Base-by-base conservation (phyloP, 169 alveolate species). In the Perkinsus chesapeaki region DNA sequence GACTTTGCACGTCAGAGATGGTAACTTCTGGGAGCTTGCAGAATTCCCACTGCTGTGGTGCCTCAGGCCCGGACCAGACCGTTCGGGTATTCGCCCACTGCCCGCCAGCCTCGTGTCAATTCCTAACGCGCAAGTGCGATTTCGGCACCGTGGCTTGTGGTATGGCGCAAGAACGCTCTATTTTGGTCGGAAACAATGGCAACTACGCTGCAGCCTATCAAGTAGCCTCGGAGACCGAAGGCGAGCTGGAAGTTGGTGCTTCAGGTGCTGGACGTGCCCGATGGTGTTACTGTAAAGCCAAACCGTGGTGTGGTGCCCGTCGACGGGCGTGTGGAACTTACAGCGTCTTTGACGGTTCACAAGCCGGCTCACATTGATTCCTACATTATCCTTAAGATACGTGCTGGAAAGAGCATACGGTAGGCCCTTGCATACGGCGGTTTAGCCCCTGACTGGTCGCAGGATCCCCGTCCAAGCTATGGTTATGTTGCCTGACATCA, bases 351-450 rank as follows among this genome's bases (percentile, higher is more conserved):
- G 91, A 73, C 94, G 36, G 94, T 96, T n/a, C 93, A 94, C 91
- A 96, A 95, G 47, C 97, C 96, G 82, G 95, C 95, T 91, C 97
- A 95, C 91, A 94, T 97, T 92, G 91, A 94, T 0, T 94, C 96
- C 37, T 97, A 96, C 73, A 94, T 97, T 39, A 96, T 96, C 9
- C 96, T 97, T 3, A 93, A 93, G 60, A 95, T 97, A 37, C 94
- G 98, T 92, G 98, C 98, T 39, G 97, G 97, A 0, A 96, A 95
- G n/a, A 94, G 96, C 37, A 72, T 97, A 27, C 72, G 72, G 72
- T 47, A 19, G 19, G 72, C n/a, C n/a, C n/a, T n/a, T n/a, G n/a
- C n/a, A n/a, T n/a, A n/a, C n/a, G n/a, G n/a, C n/a, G n/a, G n/a
- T n/a, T n/a, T n/a, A n/a, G n/a, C n/a, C n/a, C n/a, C n/a, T n/a